phyloP scores from a whole-genome alignment of 805 yeast species.

The Tetrapisispora phaffii region DNA sequence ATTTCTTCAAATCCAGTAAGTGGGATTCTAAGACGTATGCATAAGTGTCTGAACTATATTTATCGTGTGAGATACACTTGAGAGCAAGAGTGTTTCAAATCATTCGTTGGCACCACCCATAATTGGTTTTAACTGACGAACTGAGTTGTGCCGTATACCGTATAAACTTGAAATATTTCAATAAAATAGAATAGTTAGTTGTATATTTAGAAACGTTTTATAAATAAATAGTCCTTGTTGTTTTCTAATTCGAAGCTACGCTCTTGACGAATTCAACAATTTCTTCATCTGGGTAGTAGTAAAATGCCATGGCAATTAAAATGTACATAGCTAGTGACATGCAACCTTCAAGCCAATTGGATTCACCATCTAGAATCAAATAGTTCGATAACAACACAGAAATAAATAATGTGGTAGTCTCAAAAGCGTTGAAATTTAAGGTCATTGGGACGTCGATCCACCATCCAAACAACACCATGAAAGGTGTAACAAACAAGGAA shows the following conservation, averaged over 20 bases:
- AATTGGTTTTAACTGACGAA: not conserved
- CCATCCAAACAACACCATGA: conserved; percentile 95
- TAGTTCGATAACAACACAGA: conserved; percentile 83
- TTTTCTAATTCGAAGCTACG: not conserved
- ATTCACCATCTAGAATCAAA: conserved; percentile 84
- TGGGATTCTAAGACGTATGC: no score
- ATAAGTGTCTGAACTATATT: no score
- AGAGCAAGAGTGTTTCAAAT: no score
- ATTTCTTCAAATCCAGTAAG: no score
- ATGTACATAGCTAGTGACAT: conserved; percentile 81
- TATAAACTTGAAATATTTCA: no score
- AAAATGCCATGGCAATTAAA: conserved; percentile 83
- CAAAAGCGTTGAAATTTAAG: conserved; percentile 82
- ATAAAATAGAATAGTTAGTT: no score
- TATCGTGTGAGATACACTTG: no score
- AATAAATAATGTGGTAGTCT: conserved; percentile 83
- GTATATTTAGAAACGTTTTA: not conserved
- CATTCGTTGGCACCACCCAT: no score
- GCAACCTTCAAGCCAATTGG: conserved; percentile 95
- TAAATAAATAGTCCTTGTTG: no score
- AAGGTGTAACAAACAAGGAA: conserved; percentile 90
- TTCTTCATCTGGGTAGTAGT: conserved; percentile 60
- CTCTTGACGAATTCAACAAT: not conserved
- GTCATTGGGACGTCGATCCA: conserved; percentile 83
- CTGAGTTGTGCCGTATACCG: no score